phyloP scores from a whole-genome alignment of 257 asterid species.

The Petunia secreta region DNA sequence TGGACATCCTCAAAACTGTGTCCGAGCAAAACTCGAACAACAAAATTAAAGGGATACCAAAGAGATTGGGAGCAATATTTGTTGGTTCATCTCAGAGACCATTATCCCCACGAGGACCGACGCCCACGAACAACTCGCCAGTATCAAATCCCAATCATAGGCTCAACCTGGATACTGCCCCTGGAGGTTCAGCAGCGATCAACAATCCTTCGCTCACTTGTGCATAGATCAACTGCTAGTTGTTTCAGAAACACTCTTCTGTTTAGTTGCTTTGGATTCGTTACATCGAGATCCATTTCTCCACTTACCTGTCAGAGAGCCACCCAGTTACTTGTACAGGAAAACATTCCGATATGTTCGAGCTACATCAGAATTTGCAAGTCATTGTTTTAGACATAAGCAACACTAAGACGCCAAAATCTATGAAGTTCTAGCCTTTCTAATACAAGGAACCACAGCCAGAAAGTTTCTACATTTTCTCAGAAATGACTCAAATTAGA shows the following conservation, averaged over 20 bases:
- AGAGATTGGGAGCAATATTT: too few relatives aligned
- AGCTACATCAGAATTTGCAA: slow-evolving; percentile 24
- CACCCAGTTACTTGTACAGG: slow-evolving; percentile 92
- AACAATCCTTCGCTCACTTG: slow-evolving; percentile 71
- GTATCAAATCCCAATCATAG: too few relatives aligned
- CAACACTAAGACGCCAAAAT: not conserved
- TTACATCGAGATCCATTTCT: slow-evolving; percentile 88
- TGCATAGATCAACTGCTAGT: slow-evolving; percentile 86
- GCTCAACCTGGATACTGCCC: too few relatives aligned
- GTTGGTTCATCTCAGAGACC: too few relatives aligned
- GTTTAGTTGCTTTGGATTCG: slow-evolving; percentile 84
- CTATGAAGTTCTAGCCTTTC: not conserved
- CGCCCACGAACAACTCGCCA: too few relatives aligned
- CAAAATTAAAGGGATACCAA: too few relatives aligned
- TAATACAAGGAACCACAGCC: not conserved
- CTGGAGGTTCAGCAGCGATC: too few relatives aligned
- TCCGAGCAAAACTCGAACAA: too few relatives aligned
- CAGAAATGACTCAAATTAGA: not conserved
- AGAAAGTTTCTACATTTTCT: slow-evolving; percentile 14
- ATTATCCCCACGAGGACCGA: too few relatives aligned
- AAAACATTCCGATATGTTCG: slow-evolving; percentile 73
- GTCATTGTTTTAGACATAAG: not conserved
- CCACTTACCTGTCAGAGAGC: slow-evolving; percentile 88
- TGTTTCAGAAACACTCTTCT: slow-evolving; percentile 85
- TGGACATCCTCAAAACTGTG: too few relatives aligned